Evolutionary conservation across 129 eudicot genomes (phyloP), one percentile per base, ranked within the genome.

Genomic region (Apium graveolens): DNA sequence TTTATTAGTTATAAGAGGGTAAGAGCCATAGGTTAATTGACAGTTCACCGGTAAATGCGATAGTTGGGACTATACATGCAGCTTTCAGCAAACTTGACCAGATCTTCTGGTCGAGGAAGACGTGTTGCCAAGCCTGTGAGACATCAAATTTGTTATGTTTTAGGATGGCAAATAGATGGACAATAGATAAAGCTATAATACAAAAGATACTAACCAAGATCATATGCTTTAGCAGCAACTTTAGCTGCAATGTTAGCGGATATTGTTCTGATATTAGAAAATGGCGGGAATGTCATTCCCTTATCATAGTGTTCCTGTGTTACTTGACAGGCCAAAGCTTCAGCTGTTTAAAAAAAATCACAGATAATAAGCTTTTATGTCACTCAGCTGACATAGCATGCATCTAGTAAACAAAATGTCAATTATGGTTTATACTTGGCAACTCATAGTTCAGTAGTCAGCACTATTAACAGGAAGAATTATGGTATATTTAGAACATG

Each of bases 151-250:
- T 68, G 38, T 72, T 48, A 41, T 26, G 41, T 4, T 60, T 51
- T 34, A 38, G 65, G 44, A 5, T 38, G 24, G 42, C 6, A 7
- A 5, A 57, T 13, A 62, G 11, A 20, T 7, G 69, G 31, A 0
- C 39, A 49, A 53, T 9, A 14, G 41, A 10, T n/a, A 35, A 10
- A 37, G 37, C 16, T 57, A 57, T 57, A 10, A n/a, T 42, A 44
- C 16, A 80, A 21, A 79, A 46, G 41, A 53, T 24, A 79, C 91
- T 49, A 17, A 93, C 98, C 98, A 43, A 94, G 93, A 2, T 94
- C 98, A 82, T 91, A 94, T 44, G 93, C 98, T 85, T 88, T 89
- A 43, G 97, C 90, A 81, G 98, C 98, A 66, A 94, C 98, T 53
- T 75, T 84, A 13, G 98, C 98, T 78, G 98, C 98, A 81, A 91